These are phyloP conservation scores for Coniella lustricola DNA, from an alignment of 2,329 filamentous ascomycete genomes.

Conservation along the genomic window DNA sequence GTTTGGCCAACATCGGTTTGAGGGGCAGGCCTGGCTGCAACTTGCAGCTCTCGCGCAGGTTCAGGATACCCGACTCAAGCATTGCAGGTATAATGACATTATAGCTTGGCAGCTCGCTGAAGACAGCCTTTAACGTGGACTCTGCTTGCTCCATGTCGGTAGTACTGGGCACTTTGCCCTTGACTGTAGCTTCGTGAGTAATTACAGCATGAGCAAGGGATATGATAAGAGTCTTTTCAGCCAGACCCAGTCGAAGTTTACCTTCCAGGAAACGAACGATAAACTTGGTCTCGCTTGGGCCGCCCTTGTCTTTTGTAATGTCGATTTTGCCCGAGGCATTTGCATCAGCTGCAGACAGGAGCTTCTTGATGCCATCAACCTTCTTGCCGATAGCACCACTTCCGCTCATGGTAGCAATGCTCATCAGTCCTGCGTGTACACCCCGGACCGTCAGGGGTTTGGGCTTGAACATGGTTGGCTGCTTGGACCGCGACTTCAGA, in stretches of 20 bases:
- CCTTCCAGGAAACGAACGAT: slow-evolving; percentile 90
- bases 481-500: slow-evolving; percentile 89
- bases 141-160: slow-evolving; percentile 78
- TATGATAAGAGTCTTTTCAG: slow-evolving; percentile 86
- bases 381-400: slow-evolving; percentile 86
- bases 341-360: slow-evolving; percentile 84
- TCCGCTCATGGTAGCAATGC: slow-evolving; percentile 79
- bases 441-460: slow-evolving; percentile 81
- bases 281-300: slow-evolving; percentile 90
- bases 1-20: slow-evolving; percentile 98
- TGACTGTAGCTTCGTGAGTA: slow-evolving; percentile 68
- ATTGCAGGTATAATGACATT: slow-evolving; percentile 90
- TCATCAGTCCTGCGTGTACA: slow-evolving; percentile 82
- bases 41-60: slow-evolving; percentile 78
- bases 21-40: slow-evolving; percentile 87
- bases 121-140: slow-evolving; percentile 79
- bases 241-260: slow-evolving; percentile 83
- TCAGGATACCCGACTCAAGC: slow-evolving; percentile 76
- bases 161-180: slow-evolving; percentile 64
- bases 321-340: slow-evolving; percentile 71
- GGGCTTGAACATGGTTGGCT: slow-evolving; percentile 97
- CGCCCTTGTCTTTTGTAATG: slow-evolving; percentile 86
- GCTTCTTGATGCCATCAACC: slow-evolving; percentile 90
- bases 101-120: slow-evolving; percentile 91
- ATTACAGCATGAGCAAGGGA: slow-evolving; percentile 85